Base-by-base conservation (phyloP, 768 basidiomycete species). In the Austroboletus eburneus region DNA sequence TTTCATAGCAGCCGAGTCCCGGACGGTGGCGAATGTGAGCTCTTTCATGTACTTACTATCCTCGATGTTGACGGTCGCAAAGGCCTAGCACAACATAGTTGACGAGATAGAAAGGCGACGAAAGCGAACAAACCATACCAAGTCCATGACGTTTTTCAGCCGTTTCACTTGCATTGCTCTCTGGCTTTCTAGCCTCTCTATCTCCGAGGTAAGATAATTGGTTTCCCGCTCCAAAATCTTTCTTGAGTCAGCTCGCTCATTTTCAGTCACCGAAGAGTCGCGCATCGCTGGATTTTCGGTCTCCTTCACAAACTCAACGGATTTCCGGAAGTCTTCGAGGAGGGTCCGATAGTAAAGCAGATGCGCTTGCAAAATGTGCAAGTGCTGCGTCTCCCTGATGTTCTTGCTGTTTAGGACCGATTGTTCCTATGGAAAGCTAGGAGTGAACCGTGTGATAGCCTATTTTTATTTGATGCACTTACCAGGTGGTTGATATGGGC, bases 311-410 rank as follows among this genome's bases (percentile, higher is more conserved):
- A 83, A 83, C 0, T 47, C n/a, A 3, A 82, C 71, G 0, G 76
- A 69, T 49, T 78, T 76, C 21, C 58, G 59, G 55, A 83, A 81
- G 49, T 81, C 77, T 3, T 74, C 67, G 24, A 82, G 68, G 21
- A 83, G 71, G 12, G 71, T 69, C 9, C 68, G 71, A 56, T 80
- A 79, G 54, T 80, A 77, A 27, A 81, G 65, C 6, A 82, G 65
- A 58, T 81, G 79, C 0, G 81, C 81, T 37, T 78, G 76, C 24
- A 81, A 58, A 50, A 76, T 67, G 52, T 82, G 78, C 27, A 82
- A 67, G 49, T 80, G 74, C 12, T 71, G 73, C 1, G 80, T 80
- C 22, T 78, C 62, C 4, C 61, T 50, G 37, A 73, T 69, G 24
- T 72, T 68, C 38, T 71, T 68, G 21, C 63, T 72, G 4, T 39